These are phyloP conservation scores for Fusarium sororula DNA, from an alignment of 2,329 filamentous ascomycete species.

Conservation along the genomic window DNA sequence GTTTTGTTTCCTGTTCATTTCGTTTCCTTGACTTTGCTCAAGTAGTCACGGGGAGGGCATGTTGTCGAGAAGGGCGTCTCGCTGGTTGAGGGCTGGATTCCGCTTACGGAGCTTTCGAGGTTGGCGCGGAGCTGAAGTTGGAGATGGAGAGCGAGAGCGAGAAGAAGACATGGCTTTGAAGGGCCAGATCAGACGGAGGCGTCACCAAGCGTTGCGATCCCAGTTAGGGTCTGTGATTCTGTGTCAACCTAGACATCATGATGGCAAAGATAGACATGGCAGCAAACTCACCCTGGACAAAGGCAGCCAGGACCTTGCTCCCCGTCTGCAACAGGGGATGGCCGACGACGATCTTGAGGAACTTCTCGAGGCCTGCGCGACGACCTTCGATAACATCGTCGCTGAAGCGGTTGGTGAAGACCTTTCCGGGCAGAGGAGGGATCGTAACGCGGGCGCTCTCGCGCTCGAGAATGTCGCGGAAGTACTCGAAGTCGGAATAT, in stretches of 20 bases:
- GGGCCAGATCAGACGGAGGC: constrained; percentile 35
- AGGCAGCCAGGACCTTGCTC: constrained; percentile 93
- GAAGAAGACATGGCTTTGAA: constrained; percentile 30
- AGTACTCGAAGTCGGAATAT: constrained; percentile 99
- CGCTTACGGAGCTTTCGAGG: constrained; percentile 44
- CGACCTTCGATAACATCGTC: constrained; percentile 98
- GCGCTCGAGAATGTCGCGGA: constrained; percentile 96
- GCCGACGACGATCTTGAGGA: constrained; percentile 96
- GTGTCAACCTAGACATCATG: constrained; percentile 5
- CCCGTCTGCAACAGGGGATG: constrained; percentile 97
- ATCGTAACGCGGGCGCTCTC: constrained; percentile 95
- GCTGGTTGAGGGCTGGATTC: constrained; percentile 25
- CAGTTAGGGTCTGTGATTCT: constrained; percentile 75
- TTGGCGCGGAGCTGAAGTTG: constrained; percentile 19
- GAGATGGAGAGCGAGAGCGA: constrained; percentile 22
- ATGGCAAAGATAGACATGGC: constrained; percentile 4
- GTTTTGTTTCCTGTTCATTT: background rate
- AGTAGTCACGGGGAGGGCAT: constrained; percentile 13
- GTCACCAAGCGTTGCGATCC: constrained; percentile 90
- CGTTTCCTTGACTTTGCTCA: background rate
- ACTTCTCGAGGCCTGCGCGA: constrained; percentile 90
- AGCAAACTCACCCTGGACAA: constrained; percentile 81
- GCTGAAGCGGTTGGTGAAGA: constrained; percentile 97
- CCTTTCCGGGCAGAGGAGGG: constrained; percentile 93
- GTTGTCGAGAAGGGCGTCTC: constrained; percentile 33